Evolutionary conservation across 1,139 yeast genomes (phyloP), one percentile per base, ranked within the genome.

Genomic region (Yamadazyma trypodendri): DNA sequence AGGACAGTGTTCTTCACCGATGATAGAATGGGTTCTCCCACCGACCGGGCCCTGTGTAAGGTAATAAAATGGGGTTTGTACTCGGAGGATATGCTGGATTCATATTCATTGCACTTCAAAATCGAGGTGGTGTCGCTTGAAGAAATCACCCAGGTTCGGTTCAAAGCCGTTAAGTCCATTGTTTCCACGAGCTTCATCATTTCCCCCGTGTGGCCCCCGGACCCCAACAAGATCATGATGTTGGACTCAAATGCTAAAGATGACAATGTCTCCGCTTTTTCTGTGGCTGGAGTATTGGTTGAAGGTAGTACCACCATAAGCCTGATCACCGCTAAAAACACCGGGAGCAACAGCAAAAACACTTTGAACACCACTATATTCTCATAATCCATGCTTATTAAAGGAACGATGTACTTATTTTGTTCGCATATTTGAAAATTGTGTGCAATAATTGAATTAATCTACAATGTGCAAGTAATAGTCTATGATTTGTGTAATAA

Each of bases 151-250:
- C 79, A 77, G 1, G 69, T 65, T 38, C 78, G 51, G 7, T 59
- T 39, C 15, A 67, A 51, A 3, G 42, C 39, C 1, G 49, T 25
- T 17, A 72, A 28, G 31, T 62, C 48, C 28, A 60, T 51, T 42
- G 68, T 64, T 5, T 63, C 56, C 12, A 87, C 56, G 21, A 92
- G 65, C 28, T 92, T 67, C 21, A 89, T 57, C 95, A 92, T 87
- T 57, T 92, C 97, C 1, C 97, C 97, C 0, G 97, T 90, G 55
- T 92, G 98, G 1, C 97, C 98, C 0, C 77, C 98, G 2, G 94
- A 84, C 0, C 95, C 95, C 5, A 86, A 58, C 11, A 84, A 66
- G 1, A 84, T 64, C 75, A 83, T 69, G 14, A 79, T 50, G 16
- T 51, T 53, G 22, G 59, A 43, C 7, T 64, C 66, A 28, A 46